Conservation (phyloP, 2,329 filamentous ascomycete genomes). For the Aspergillus sojae region DNA sequence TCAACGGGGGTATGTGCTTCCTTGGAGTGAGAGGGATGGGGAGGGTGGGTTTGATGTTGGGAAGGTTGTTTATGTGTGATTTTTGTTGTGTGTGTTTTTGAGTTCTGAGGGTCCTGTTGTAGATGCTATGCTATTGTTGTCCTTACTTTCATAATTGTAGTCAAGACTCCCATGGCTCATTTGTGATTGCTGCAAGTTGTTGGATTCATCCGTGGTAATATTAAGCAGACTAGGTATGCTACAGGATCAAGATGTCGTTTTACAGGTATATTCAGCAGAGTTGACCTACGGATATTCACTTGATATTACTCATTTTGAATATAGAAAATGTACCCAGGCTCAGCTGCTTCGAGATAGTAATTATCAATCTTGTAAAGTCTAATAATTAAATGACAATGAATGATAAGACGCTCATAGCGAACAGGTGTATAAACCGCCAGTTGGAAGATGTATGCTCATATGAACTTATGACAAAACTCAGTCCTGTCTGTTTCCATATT, state of each 20-base stretch:
- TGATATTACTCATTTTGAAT: not conserved
- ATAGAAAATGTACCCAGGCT: not conserved
- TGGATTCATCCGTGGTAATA: no score
- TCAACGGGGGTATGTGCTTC: slow-evolving; percentile 46
- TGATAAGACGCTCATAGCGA: not conserved
- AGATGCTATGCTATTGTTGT: no score
- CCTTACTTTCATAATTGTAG: slow-evolving; percentile 10
- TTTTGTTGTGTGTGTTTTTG: no score
- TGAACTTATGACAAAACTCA: not conserved
- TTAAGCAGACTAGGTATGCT: no score
- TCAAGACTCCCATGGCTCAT: no score
- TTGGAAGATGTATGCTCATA: not conserved
- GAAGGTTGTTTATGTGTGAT: slow-evolving; percentile 14
- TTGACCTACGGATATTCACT: no score
- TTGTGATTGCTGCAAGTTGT: no score
- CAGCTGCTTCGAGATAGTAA: not conserved
- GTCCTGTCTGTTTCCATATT: not conserved
- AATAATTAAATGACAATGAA: slow-evolving; percentile 1
- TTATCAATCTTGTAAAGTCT: slow-evolving; percentile 1
- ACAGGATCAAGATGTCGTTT: no score
- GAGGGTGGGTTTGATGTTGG: slow-evolving; percentile 19
- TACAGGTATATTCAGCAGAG: no score
- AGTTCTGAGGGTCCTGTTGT: no score
- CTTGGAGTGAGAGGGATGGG: slow-evolving; percentile 18
- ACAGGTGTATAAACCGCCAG: not conserved